Evolutionary conservation across 371 early-diverging fungal species (phyloP), one percentile per base, ranked within the genome.

Genomic region (Rhizomucor miehei): DNA sequence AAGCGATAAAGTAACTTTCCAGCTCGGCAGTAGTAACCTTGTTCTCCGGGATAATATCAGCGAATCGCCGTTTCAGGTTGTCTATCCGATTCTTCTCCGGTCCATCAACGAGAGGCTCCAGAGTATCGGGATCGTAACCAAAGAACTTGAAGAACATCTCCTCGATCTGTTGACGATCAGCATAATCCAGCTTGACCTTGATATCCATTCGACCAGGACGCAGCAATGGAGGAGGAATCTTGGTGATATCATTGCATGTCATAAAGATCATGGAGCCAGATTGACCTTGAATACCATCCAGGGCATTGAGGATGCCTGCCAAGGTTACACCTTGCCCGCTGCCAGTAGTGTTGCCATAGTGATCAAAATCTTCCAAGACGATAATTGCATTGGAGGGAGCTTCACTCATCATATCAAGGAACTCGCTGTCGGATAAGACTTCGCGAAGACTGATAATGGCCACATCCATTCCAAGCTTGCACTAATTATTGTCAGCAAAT

Each of bases 291-390:
- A 93, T 78, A 23, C 94, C 94, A 60, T 94, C 94, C 37, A 94
- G 63, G 25, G 88, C 87, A 60, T 94, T 92, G 48, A 94, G 70
- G 12, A 92, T 61, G 35, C 71, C 67, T 19, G 60, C 51, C 64
- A 63, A 62, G 9, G 51, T 51, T 8, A 54, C 35, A 48, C 55
- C 34, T 60, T 59, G 59, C 23, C 34, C 19, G 44, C 24, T 24
- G 6, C 72, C 69, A 66, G 79, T 64, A 60, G 56, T 24, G 50
- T 54, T 57, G 50, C 46, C 54, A 49, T 45, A 71, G 19, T 65
- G 97, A 3, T 99, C 97, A 49, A 99, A 85, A 67, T 99, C 99
- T 70, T 99, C 99, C 47, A 99, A 85, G 51, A 99, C 75, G 23
- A 98, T 69, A 16, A 99, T 73, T 44, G 91, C 87, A 23, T 96